Conservation (phyloP, 1,284 basidiomycete species). For the Mycosarcoma maydis region DNA sequence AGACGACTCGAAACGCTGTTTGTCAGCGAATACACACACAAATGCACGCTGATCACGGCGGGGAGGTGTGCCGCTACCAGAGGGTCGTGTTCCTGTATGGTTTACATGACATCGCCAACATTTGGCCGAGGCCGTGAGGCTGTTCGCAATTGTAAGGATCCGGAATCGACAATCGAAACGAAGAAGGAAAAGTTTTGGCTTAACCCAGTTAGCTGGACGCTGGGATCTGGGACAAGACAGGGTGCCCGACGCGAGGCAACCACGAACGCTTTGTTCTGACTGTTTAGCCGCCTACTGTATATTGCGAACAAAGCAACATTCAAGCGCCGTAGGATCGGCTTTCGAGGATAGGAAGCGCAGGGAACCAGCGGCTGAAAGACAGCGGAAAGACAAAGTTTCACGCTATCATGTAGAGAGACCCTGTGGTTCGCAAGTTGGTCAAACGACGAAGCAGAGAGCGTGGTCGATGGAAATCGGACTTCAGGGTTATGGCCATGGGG, state of each 20-base stretch:
- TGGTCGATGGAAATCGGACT: neutral
- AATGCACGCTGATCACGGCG: slow-evolving; percentile 1
- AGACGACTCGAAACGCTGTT: neutral
- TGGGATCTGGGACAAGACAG: neutral
- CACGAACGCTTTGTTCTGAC: no score
- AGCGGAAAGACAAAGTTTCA: neutral
- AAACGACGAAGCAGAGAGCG: neutral
- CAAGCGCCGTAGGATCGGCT: slow-evolving; percentile 21
- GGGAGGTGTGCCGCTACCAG: neutral
- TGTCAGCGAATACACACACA: neutral
- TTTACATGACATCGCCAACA: neutral
- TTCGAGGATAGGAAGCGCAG: neutral
- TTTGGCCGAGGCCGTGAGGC: neutral
- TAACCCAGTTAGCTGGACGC: neutral
- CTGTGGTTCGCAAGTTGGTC: neutral
- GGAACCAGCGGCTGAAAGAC: neutral
- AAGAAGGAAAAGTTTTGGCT: neutral
- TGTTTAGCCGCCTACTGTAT: no score
- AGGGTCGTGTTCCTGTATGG: neutral
- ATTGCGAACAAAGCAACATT: neutral
- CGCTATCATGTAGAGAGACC: neutral
- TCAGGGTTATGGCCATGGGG: neutral
- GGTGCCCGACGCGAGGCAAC: no score
- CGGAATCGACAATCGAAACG: neutral
- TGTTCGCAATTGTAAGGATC: no score